Evolutionary conservation across 495 filamentous ascomycete species (phyloP).

Genomic region (Gamarada debralockiae): DNA sequence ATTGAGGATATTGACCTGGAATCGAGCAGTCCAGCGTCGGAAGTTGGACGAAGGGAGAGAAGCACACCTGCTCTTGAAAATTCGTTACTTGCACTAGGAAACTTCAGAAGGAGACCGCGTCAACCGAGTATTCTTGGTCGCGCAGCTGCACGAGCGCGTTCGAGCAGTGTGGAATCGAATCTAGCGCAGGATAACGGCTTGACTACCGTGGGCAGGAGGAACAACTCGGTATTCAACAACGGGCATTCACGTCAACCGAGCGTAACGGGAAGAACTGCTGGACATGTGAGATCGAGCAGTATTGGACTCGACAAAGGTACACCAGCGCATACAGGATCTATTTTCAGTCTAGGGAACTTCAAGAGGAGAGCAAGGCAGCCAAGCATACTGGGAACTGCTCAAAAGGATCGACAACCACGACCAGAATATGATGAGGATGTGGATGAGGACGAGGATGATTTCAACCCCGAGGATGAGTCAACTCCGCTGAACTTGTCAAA

Average conservation of each 20-base stretch:
- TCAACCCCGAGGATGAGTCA: conserved; percentile 63
- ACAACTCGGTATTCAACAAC: conserved; percentile 3
- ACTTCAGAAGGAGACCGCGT: conserved; percentile 1
- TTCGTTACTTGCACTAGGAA: conserved; percentile 17
- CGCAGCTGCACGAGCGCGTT: conserved; percentile 12
- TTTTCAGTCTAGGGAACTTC: conserved; percentile 36
- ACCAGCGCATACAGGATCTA: conserved; percentile 15
- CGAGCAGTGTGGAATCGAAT: conserved; percentile 24
- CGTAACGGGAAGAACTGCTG: conserved; percentile 3
- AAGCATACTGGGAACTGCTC: conserved; percentile 55
- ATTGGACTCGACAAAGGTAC: conserved; percentile 15
- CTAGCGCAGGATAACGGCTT: conserved; percentile 18
- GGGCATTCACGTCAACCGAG: conserved; percentile 11
- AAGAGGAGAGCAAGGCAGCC: conserved; percentile 20
- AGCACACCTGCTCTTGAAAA: conserved; percentile 17
- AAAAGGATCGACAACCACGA: conserved; percentile 42
- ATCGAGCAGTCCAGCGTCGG: conserved; percentile 24
- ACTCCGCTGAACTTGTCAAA: conserved; percentile 52
- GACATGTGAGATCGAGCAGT: conserved; percentile 10
- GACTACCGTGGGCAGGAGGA: conserved; percentile 13
- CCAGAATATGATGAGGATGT: conserved; percentile 37
- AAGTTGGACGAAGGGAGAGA: conserved; percentile 20
- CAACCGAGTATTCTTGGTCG: conserved; percentile 16
- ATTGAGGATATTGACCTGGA: conserved; percentile 4
- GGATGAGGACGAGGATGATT: conserved; percentile 49